A percentile compares a stretch with the other conserved stretches of the same genome.
Conservation (phyloP, 1,139 yeast genomes). For the Pneumocystis carinii region DNA sequence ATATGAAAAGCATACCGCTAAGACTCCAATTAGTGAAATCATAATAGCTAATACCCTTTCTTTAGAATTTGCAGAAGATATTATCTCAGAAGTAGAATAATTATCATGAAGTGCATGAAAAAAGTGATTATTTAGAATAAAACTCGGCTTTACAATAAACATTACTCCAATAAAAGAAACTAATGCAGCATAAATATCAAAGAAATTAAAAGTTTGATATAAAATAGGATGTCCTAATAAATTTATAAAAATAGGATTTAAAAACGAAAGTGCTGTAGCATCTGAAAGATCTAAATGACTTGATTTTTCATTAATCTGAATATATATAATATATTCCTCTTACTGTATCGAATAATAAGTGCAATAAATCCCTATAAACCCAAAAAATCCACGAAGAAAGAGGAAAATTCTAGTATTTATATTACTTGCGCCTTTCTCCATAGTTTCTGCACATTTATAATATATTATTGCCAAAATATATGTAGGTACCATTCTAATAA, state of each 20-base stretch:
- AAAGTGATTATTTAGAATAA: constrained; percentile 4
- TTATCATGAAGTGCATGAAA: neutral
- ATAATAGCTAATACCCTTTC: constrained; percentile 35
- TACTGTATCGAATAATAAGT: neutral
- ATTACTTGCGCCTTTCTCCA: constrained; percentile 17
- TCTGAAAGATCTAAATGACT: constrained; percentile 61
- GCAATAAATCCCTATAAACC: constrained; percentile 21
- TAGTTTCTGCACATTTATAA: constrained; percentile 34
- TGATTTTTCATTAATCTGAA: constrained; percentile 59
- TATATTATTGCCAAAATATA: constrained; percentile 36
- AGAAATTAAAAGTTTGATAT: constrained; percentile 48
- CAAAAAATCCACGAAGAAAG: constrained; percentile 52
- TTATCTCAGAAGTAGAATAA: neutral
- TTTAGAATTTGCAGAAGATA: neutral
- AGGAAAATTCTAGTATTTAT: constrained; percentile 31
- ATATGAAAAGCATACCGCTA: constrained; percentile 58
- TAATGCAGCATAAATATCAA: constrained; percentile 56
- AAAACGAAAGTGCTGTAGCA: constrained; percentile 65
- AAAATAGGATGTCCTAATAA: constrained; percentile 54
- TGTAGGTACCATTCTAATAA: constrained; percentile 64
- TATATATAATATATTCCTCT: constrained; percentile 49
- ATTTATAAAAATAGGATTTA: constrained; percentile 66
- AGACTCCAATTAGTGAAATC: constrained; percentile 53
- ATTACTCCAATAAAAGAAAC: constrained; percentile 63
- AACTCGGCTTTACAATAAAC: constrained; percentile 58